A percentile compares a stretch with the other conserved stretches of the same genome.
Conservation (phyloP, 2,329 filamentous ascomycete genomes). For the Alternaria rosae region DNA sequence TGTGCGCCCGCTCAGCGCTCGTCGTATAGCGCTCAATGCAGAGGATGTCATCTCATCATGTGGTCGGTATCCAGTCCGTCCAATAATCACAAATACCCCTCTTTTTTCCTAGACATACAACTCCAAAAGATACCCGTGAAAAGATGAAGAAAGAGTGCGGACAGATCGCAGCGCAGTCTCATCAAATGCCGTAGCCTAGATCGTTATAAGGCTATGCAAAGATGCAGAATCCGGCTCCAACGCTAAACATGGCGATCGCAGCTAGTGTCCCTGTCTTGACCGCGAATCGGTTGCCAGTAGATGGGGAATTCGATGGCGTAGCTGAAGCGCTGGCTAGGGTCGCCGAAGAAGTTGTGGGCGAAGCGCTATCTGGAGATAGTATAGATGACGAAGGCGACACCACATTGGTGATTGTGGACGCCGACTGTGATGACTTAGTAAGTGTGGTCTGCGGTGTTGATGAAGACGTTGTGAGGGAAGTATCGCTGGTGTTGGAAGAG, state of each 20-base stretch:
- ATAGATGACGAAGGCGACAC: not conserved
- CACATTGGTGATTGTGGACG: not conserved
- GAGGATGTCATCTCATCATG: not conserved
- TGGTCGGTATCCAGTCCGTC: too few relatives aligned
- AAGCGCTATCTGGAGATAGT: not conserved
- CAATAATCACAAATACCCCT: not conserved
- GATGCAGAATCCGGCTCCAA: slow-evolving; percentile 9
- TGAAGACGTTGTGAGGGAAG: not conserved
- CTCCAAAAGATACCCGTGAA: not conserved
- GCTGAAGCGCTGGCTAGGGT: not conserved
- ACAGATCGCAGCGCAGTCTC: not conserved
- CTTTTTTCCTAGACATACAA: not conserved
- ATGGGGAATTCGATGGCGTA: not conserved
- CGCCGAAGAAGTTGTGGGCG: not conserved
- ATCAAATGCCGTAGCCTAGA: not conserved
- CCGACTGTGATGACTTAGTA: slow-evolving; percentile 14
- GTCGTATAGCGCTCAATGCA: not conserved
- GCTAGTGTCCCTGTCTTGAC: slow-evolving; percentile 1
- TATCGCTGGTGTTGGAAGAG: not conserved
- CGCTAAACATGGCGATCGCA: not conserved
- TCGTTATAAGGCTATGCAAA: slow-evolving; percentile 2
- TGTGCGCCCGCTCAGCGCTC: not conserved
- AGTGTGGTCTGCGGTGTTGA: not conserved
- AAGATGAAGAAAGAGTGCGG: not conserved
- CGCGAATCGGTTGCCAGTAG: not conserved